Base-by-base conservation (phyloP, 2,329 filamentous ascomycete genomes). In the Fusarium scirpi region DNA sequence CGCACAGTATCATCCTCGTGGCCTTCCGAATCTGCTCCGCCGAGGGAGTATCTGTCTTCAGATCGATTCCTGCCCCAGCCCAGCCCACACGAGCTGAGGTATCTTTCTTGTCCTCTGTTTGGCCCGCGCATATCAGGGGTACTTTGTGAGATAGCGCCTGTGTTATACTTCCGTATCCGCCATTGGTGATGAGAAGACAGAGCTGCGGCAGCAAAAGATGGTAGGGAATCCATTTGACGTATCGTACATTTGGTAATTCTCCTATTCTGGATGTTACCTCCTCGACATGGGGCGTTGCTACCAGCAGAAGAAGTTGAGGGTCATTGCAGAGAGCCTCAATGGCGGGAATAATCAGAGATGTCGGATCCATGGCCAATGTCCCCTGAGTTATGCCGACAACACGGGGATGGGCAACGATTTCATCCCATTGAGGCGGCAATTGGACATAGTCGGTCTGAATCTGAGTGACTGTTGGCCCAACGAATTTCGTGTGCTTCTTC, bases 321-420 rank as follows among this genome's bases (percentile, higher is more conserved):
- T 81, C 71, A 3, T 60, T 51, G 4, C 66, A 70, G 1, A 82
- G 74, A 2, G 80, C 80, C 18, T 75, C 53, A n/a, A 82, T 76
- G 8, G 79, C 69, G 0, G 80, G 80, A n/a, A 81, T 72, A 56
- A 82, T 80, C 45, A 82, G 72, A 1, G 77, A 79, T 0, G 74
- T 76, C 5, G 79, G 79, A 22, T 82, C 72, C 75, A 78, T 79
- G 38, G 79, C 78, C 22, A 81, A 58, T 1, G 80, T 82, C 7
- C 80, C 80, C 51, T 82, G 80, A 1, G 80, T 82, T 22, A 82
- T 77, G 22, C 77, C 80, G 6, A 82, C 67, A 11, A 82, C 75
- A 6, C 69, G 69, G 3, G 58, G 63, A 11, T 80, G 74, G 0
- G 63, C 60, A 8, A 75, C 53, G 0, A 80, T 68, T 8, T 76